phyloP scores from a whole-genome alignment of 495 filamentous ascomycete species.

The Lasiosphaeria miniovina region DNA sequence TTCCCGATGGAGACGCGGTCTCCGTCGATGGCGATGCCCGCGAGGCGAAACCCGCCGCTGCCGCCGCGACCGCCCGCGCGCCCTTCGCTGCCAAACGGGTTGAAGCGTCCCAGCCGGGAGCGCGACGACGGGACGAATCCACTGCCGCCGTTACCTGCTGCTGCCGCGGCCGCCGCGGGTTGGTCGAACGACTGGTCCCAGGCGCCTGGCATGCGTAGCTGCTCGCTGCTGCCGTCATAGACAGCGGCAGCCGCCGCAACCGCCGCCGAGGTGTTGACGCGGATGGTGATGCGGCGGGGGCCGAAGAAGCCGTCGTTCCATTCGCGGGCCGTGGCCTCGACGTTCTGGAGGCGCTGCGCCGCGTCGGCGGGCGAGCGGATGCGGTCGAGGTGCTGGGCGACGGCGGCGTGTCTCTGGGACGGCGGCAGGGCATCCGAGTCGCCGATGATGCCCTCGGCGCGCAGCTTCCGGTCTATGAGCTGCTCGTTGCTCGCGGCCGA shows the following conservation, averaged over 20 bases:
- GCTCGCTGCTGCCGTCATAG: background rate
- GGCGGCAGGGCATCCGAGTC: slow-evolving; percentile 17
- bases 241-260: background rate
- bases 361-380: slow-evolving; percentile 19
- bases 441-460: slow-evolving; percentile 25
- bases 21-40: slow-evolving; percentile 34
- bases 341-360: slow-evolving; percentile 11
- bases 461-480: slow-evolving; percentile 37
- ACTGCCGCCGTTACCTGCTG: background rate
- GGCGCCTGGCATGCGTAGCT: slow-evolving; percentile 20
- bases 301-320: slow-evolving; percentile 53
- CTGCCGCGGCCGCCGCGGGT: background rate
- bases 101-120: slow-evolving; percentile 13
- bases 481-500: slow-evolving; percentile 29
- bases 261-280: slow-evolving; percentile 1
- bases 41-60: slow-evolving; percentile 31
- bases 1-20: slow-evolving; percentile 40
- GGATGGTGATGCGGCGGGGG: slow-evolving; percentile 34
- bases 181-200: slow-evolving; percentile 26
- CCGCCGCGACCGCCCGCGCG: background rate
- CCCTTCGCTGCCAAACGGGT: slow-evolving; percentile 1
- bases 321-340: slow-evolving; percentile 39
- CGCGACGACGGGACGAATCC: background rate
- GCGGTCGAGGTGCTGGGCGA: slow-evolving; percentile 29
- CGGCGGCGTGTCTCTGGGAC: slow-evolving; percentile 29